These are phyloP conservation scores for Phalaenopsis aphrodite DNA, from an alignment of 106 monocot species.

Conservation along the genomic window DNA sequence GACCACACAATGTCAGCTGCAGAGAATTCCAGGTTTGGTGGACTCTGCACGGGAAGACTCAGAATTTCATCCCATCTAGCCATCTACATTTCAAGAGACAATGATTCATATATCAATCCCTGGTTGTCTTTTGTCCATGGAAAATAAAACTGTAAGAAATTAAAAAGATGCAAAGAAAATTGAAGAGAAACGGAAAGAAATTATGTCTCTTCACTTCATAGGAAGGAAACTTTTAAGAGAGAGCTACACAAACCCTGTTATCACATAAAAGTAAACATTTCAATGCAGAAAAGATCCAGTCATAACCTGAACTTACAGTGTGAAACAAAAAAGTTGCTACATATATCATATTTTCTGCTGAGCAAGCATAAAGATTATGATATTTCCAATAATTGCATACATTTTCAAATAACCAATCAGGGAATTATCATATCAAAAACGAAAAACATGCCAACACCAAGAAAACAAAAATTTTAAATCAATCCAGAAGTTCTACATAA, in stretches of 20 bases:
- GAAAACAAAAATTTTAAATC: too few species aligned
- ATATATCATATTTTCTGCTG: neutral
- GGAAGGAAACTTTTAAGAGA: neutral
- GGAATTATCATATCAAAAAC: too few species aligned
- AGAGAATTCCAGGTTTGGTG: slow-evolving; percentile 66
- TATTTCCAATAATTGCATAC: neutral
- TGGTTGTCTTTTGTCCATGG: neutral
- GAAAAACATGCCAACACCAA: too few species aligned
- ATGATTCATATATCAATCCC: neutral
- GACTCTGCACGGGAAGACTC: slow-evolving; percentile 82
- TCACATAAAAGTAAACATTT: neutral
- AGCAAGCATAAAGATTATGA: neutral
- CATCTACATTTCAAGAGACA: slow-evolving; percentile 40
- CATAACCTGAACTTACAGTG: neutral
- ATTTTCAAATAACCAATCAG: neutral
- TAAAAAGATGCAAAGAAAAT: neutral
- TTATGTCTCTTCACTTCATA: neutral
- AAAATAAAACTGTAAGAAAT: neutral
- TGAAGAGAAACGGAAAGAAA: neutral
- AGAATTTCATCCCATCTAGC: slow-evolving; percentile 94
- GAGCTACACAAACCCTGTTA: neutral
- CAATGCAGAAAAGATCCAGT: neutral
- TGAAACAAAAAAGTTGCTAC: neutral
- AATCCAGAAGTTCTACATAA: too few species aligned
- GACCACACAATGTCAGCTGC: slow-evolving; percentile 87